Evolutionary conservation across 2,329 filamentous ascomycete species (phyloP), one percentile per base, ranked within the genome.

Genomic region (Fusarium graminum): DNA sequence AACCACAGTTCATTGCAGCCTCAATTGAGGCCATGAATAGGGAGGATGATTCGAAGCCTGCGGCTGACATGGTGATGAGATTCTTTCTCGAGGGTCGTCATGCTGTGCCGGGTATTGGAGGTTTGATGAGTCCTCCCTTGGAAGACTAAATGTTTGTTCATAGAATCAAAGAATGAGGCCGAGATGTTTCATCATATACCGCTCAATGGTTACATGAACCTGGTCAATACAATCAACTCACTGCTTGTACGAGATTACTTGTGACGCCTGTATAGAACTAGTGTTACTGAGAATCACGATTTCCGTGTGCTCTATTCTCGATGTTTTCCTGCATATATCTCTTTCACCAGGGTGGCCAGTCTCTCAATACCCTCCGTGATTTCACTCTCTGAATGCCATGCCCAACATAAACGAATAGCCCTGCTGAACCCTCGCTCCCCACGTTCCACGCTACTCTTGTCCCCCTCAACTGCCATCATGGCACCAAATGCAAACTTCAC

Each of bases 61-160:
- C 51, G 25, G 41, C 51, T 6, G 51, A 53, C 11, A 53, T 53
- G 26, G 51, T 53, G 2, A 53, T 46, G 41, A 45, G 51, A 39
- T 53, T 53, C 41, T 39, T 53, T 3, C 41, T 53, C 16, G 25
- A 53, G 32, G 51, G 30, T 2, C 25, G 41, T 9, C 25, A 53
- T 25, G 11, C 25, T 3, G n/a, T 39, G 25, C 17, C 30, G 8
- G 26, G 17, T 3, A 4, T 25, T 46, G 51, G 51, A 46, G 51
- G 51, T 3, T 8, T 53, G 10, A 29, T 39, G 40, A 46, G 41
- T 12, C 51, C 51, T 4, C 51, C 51, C 1, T 14, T 39, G 10
- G 32, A 39, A 14, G 25, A 38, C 39, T 46, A 46, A 14, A 28
- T 7, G 13, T 10, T n/a, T 17, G 2, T 10, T 17, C 12, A 22